These are phyloP conservation scores for Mycena chlorophos DNA, from an alignment of 768 basidiomycete species.

Conservation along the genomic window DNA sequence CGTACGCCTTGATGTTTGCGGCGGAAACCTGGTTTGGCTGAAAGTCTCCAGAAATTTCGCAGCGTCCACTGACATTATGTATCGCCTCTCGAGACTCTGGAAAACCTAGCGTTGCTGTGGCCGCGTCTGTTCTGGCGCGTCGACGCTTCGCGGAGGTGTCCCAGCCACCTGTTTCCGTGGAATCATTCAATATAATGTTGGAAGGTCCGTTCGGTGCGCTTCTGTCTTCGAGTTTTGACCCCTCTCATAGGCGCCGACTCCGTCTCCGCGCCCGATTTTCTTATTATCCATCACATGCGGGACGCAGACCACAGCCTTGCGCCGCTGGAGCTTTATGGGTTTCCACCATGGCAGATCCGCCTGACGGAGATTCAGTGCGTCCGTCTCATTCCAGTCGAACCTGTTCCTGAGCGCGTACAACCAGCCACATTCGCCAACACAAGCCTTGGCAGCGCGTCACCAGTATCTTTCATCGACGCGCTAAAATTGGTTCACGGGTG, in stretches of 20 bases:
- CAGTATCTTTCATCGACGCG: background rate
- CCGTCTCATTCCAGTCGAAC: background rate
- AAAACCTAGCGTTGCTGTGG: slow-evolving; percentile 64
- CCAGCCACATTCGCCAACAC: slow-evolving; percentile 6
- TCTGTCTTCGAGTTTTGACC: slow-evolving; percentile 3
- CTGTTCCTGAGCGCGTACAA: background rate
- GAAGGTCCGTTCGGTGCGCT: slow-evolving; percentile 50
- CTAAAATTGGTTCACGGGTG: slow-evolving; percentile 14
- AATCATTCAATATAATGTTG: slow-evolving; percentile 48
- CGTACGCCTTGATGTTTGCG: slow-evolving; percentile 1
- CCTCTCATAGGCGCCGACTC: slow-evolving; percentile 45
- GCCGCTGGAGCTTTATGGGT: slow-evolving; percentile 70
- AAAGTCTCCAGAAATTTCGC: slow-evolving; percentile 12
- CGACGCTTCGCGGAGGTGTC: slow-evolving; percentile 24
- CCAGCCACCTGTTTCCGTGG: slow-evolving; percentile 41
- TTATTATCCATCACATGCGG: slow-evolving; percentile 67
- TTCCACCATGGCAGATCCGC: slow-evolving; percentile 85
- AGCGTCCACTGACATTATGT: slow-evolving; percentile 46
- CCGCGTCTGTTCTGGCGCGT: slow-evolving; percentile 48
- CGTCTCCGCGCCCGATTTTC: slow-evolving; percentile 70
- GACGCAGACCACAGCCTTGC: slow-evolving; percentile 35
- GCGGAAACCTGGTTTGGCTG: background rate
- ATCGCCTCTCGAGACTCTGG: slow-evolving; percentile 60
- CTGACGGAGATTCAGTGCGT: slow-evolving; percentile 79
- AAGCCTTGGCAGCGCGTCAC: slow-evolving; percentile 3